A percentile compares a stretch with the other conserved stretches of the same genome.
Evolutionary conservation across 1,284 basidiomycete genomes (phyloP).

Genomic region (Phylloporus gajari): DNA sequence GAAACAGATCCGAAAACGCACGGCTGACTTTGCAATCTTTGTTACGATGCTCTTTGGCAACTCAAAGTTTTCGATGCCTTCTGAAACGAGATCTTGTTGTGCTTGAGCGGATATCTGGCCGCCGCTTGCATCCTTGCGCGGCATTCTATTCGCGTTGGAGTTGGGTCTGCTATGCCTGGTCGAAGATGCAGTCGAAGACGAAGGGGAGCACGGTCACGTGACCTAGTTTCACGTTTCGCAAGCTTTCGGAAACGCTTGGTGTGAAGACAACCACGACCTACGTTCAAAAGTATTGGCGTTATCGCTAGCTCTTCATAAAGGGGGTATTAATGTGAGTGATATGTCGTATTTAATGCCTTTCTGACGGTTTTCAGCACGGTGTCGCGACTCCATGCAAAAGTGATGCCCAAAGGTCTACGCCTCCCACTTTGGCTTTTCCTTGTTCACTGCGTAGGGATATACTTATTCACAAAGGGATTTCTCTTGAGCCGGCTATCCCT

Average conservation of each 20-base stretch:
- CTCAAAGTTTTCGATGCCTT: conserved; percentile 88
- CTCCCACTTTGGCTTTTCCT: conserved; percentile 70
- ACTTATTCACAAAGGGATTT: conserved; percentile 90
- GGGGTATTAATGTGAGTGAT: conserved; percentile 9
- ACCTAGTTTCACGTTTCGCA: not conserved
- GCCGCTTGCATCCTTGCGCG: conserved; percentile 66
- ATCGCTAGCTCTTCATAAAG: not conserved
- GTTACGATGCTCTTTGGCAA: conserved; percentile 84
- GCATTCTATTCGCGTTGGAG: conserved; percentile 53
- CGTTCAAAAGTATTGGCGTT: not conserved
- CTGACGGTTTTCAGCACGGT: not conserved
- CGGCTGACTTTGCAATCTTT: conserved; percentile 83
- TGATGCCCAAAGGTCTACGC: conserved; percentile 31
- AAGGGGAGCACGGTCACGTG: not conserved
- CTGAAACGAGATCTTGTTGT: conserved; percentile 79
- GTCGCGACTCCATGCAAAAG: conserved; percentile 19
- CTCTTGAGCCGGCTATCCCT: conserved; percentile 86
- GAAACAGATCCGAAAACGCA: conserved; percentile 44
- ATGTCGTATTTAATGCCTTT: not conserved
- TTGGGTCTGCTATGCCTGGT: no score
- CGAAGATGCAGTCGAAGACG: no score
- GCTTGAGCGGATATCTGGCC: conserved; percentile 71
- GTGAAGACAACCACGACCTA: not conserved
- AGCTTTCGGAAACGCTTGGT: not conserved
- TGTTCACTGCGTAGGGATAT: conserved; percentile 70